phyloP scores from a whole-genome alignment of 2,329 filamentous ascomycete species.

The Chaetomium globosum region DNA sequence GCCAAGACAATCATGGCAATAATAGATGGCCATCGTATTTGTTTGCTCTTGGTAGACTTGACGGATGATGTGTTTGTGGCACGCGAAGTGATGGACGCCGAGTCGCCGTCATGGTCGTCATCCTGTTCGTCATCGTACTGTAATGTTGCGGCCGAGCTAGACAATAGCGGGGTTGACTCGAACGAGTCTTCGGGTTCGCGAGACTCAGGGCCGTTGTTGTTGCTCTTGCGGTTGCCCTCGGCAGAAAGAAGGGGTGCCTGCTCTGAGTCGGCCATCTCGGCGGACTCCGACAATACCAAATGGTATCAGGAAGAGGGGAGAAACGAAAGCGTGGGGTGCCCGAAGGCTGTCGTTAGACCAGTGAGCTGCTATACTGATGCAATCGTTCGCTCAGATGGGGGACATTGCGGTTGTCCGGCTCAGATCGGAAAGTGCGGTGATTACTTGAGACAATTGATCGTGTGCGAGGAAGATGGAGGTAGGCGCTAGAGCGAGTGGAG shows the following conservation, averaged over 20 bases:
- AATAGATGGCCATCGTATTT: conserved; percentile 73
- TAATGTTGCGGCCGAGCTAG: conserved; percentile 43
- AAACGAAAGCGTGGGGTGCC: neutral
- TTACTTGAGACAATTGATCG: neutral
- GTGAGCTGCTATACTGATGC: conserved; percentile 17
- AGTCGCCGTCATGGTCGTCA: conserved; percentile 39
- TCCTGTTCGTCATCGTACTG: conserved; percentile 47
- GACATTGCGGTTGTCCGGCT: conserved; percentile 14
- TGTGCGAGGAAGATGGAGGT: neutral
- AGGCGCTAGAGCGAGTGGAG: neutral
- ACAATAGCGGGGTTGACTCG: conserved; percentile 59
- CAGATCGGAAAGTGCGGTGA: neutral
- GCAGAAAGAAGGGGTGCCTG: conserved; percentile 50
- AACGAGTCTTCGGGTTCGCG: conserved; percentile 35
- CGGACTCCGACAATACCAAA: neutral
- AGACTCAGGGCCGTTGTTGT: conserved; percentile 36
- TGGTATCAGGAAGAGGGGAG: neutral
- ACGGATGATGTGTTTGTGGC: conserved; percentile 30
- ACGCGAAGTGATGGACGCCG: conserved; percentile 41
- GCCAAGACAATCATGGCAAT: conserved; percentile 71
- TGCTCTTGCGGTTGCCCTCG: conserved; percentile 40
- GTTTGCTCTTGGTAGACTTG: conserved; percentile 42
- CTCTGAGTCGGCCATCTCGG: conserved; percentile 50
- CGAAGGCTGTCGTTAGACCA: neutral
- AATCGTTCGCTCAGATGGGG: conserved; percentile 10